Evolutionary conservation across 2,329 filamentous ascomycete species (phyloP).

Genomic region (Xylariaceae sp.): DNA sequence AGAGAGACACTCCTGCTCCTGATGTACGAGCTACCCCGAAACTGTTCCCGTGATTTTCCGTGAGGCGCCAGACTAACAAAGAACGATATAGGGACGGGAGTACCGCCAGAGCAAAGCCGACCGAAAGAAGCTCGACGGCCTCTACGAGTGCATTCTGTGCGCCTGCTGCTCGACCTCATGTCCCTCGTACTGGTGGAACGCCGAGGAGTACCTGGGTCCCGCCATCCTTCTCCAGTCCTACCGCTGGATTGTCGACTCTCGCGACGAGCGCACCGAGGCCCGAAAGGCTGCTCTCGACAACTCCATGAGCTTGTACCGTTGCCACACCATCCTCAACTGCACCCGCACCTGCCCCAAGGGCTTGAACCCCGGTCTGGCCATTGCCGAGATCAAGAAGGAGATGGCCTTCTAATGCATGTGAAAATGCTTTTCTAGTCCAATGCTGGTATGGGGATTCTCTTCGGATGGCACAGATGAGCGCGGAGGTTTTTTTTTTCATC

Average conservation of each 20-base stretch:
- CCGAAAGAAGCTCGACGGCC: constrained; percentile 91
- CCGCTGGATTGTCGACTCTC: constrained; percentile 92
- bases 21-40: constrained; percentile 57
- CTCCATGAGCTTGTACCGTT: constrained; percentile 97
- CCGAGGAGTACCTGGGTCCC: constrained; percentile 95
- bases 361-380: constrained; percentile 88
- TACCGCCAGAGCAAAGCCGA: constrained; percentile 87
- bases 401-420: constrained; percentile 56
- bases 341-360: constrained; percentile 97
- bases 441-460: background rate
- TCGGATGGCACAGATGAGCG: background rate
- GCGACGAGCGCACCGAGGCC: constrained; percentile 83
- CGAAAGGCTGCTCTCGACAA: constrained; percentile 92
- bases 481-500: background rate
- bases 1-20: constrained; percentile 75
- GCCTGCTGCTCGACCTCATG: constrained; percentile 98
- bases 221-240: constrained; percentile 96
- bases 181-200: constrained; percentile 99
- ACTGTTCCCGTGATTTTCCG: constrained; percentile 7
- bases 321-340: constrained; percentile 99
- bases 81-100: constrained; percentile 67
- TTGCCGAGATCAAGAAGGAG: constrained; percentile 98
- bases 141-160: constrained; percentile 99
- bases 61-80: constrained; percentile 15
- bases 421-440: background rate